A percentile compares a stretch with the other conserved stretches of the same genome.
Conservation (phyloP, 192 early-diverging fungal genomes). For the Coemansia sp. region DNA sequence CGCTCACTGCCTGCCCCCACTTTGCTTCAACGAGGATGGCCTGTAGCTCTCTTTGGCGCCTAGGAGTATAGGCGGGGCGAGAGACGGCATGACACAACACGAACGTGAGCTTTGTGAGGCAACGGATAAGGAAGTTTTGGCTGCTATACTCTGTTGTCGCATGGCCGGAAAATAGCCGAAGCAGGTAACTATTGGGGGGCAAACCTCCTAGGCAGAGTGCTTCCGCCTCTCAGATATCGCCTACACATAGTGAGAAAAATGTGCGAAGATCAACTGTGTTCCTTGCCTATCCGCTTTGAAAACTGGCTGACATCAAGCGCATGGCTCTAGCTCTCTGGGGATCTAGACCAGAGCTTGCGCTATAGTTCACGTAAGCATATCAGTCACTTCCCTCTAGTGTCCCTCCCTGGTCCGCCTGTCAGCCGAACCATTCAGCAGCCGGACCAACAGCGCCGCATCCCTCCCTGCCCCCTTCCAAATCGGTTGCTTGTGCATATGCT, state of each 20-base stretch:
- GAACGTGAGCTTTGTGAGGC: background rate
- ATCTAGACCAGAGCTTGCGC: background rate
- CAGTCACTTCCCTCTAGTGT: background rate
- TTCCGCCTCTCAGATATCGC: background rate
- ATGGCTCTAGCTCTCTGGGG: background rate
- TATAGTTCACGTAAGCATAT: background rate
- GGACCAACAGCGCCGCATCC: background rate
- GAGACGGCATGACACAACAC: background rate
- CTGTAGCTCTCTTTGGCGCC: background rate
- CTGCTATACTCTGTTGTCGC: background rate
- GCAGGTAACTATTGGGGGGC: background rate
- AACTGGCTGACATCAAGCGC: background rate
- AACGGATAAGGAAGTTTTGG: background rate
- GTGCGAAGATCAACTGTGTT: no score
- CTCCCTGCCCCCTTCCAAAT: background rate
- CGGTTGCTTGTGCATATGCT: background rate
- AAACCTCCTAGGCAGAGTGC: background rate
- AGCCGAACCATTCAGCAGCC: background rate
- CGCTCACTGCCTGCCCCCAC: background rate
- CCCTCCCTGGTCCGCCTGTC: background rate
- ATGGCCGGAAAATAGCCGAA: background rate
- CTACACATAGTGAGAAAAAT: background rate
- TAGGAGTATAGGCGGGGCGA: background rate
- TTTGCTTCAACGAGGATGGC: background rate
- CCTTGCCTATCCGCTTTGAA: background rate